These are phyloP conservation scores for Desmodesmus armatus DNA, from an alignment of 139 green algal genomes.

Conservation along the genomic window DNA sequence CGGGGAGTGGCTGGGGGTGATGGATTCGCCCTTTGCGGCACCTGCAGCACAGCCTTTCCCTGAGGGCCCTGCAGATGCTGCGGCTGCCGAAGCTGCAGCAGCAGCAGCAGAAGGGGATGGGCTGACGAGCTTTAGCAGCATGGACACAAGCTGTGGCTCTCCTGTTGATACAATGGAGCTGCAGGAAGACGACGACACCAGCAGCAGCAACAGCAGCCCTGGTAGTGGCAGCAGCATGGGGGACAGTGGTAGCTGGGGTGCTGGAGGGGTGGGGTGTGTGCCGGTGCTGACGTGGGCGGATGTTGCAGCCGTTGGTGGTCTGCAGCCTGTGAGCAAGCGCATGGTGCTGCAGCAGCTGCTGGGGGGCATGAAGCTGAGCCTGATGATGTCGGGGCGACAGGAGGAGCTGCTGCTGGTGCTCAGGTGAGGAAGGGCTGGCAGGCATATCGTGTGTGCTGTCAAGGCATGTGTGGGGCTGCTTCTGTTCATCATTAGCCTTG, in stretches of 20 bases:
- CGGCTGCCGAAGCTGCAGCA: background rate
- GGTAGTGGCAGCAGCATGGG: background rate
- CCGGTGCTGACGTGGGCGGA: background rate
- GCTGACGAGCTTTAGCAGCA: conserved; percentile 6
- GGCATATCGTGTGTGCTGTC: background rate
- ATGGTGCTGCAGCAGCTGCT: conserved; percentile 45
- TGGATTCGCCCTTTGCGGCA: conserved; percentile 35
- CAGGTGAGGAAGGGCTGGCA: conserved; percentile 1
- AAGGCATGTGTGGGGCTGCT: no score
- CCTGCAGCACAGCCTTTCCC: background rate
- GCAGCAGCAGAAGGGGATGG: background rate
- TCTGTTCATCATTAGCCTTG: no score
- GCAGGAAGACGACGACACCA: background rate
- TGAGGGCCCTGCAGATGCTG: background rate
- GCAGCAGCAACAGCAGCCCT: background rate
- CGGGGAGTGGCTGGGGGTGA: background rate
- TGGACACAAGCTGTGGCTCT: background rate
- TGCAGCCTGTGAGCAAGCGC: conserved; percentile 18
- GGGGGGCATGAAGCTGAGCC: conserved; percentile 28
- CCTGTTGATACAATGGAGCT: background rate
- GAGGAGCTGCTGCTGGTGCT: conserved; percentile 21
- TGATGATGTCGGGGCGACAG: conserved; percentile 18
- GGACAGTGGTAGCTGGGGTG: background rate
- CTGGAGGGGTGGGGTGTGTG: no score
- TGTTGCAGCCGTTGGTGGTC: background rate